phyloP scores from a whole-genome alignment of 1,284 basidiomycete genomes.

The Quambalaria eucalypti region DNA sequence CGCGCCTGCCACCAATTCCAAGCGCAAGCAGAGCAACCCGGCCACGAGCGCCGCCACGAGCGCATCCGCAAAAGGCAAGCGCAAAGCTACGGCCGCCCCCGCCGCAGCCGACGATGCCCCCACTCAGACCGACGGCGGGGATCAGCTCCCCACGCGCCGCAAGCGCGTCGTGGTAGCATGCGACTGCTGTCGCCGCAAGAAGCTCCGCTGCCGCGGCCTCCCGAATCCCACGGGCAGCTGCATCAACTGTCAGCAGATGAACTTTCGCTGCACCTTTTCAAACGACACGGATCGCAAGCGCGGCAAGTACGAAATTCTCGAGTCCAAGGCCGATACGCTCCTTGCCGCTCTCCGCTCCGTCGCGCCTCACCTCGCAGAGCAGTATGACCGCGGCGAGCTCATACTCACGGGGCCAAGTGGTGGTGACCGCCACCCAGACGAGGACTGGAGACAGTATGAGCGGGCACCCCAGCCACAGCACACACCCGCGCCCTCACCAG shows the following conservation, averaged over 20 bases:
- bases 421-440: neutral
- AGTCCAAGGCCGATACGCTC: slow-evolving; percentile 33
- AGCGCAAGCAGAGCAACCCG: neutral
- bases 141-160: slow-evolving; percentile 15
- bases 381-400: slow-evolving; percentile 32
- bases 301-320: slow-evolving; percentile 41
- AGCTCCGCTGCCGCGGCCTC: slow-evolving; percentile 34
- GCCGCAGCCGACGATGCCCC: neutral
- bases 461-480: neutral
- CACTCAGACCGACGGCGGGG: neutral
- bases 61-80: neutral
- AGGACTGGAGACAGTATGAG: neutral
- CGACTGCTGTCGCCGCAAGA: slow-evolving; percentile 37
- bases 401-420: slow-evolving; percentile 11
- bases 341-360: slow-evolving; percentile 29
- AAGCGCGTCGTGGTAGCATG: slow-evolving; percentile 34
- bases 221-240: slow-evolving; percentile 23
- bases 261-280: slow-evolving; percentile 32
- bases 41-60: neutral
- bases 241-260: slow-evolving; percentile 18
- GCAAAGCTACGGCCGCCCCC: neutral
- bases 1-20: neutral
- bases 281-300: slow-evolving; percentile 24
- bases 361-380: slow-evolving; percentile 27
- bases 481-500: too few relatives aligned